A percentile compares a stretch with the other conserved stretches of the same genome.
phyloP scores from a whole-genome alignment of 1,139 yeast species.

The Saccharomyces hybrid region DNA sequence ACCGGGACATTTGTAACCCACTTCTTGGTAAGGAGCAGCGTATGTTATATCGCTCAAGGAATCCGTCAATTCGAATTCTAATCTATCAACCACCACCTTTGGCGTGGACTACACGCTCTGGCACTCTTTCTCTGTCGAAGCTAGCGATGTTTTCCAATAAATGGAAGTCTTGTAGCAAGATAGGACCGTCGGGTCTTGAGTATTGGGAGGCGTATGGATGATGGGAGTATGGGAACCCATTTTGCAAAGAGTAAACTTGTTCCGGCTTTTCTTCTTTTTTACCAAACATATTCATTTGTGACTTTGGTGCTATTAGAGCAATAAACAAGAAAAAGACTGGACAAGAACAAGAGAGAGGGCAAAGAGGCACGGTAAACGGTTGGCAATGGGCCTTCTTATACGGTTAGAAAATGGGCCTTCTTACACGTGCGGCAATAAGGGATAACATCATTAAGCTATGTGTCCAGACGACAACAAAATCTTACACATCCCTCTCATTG shows the following conservation, averaged over 20 bases:
- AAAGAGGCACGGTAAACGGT: too few species aligned
- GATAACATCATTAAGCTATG: background rate
- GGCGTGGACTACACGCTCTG: constrained; percentile 87
- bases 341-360: background rate
- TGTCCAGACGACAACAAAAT: background rate
- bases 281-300: background rate
- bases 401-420: background rate
- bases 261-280: constrained; percentile 1
- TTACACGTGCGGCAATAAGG: background rate
- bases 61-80: constrained; percentile 73
- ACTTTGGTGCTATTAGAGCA: background rate
- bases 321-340: background rate
- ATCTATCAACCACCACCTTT: constrained; percentile 85
- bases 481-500: background rate
- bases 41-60: constrained; percentile 66
- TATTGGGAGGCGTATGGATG: constrained; percentile 58
- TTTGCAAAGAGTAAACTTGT: constrained; percentile 48
- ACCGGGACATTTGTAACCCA: constrained; percentile 69
- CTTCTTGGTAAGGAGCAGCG: constrained; percentile 60
- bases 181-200: constrained; percentile 66
- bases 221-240: constrained; percentile 52
- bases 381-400: too few species aligned
- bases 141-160: constrained; percentile 71
- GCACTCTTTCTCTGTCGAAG: constrained; percentile 80
- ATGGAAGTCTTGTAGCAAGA: constrained; percentile 71